Base-by-base conservation (phyloP, 177 flowering plant genomes). In the Vitis hybrid region DNA sequence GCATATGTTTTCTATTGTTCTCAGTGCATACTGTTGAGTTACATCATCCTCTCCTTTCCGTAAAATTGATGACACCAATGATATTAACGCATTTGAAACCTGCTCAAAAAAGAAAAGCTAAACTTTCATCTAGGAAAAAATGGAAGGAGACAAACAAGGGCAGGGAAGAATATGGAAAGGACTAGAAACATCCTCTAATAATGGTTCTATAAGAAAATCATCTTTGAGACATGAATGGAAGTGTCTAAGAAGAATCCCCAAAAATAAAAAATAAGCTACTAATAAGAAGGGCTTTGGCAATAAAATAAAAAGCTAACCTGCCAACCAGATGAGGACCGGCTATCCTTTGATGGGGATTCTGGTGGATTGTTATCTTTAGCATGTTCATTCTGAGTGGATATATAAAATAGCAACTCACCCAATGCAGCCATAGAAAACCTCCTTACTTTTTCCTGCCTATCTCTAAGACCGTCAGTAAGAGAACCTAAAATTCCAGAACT, bases 381-480 rank as follows among this genome's bases (percentile, higher is more conserved):
- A 10, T 87, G 84, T 72, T 91, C 95, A 83, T 76, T 84, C 77
- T 89, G 97, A 76, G 98, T 92, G 67, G 99, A 89, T 70, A 96
- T 88, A 72, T 96, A 96, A 77, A 96, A 96, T 31, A 93, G 79
- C 81, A 96, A 75, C 74, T 96, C 99, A 71, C 98, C 99, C 78
- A 93, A 73, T 73, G 99, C 99, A 76, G 97, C 99, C 99, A 96
- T 92, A n/a, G 97, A 88, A 79, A 90, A 92, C 78, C 99, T 82
- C 83, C 99, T 86, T 3, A 92, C 97, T 76, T 96, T 96, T 68
- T 93, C 99, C 74, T 90, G 99, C 69, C 80, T 85, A 82, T 96
- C 98, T 74, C 97, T 86, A 6, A 96, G 90, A 50, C 97, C 91
- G 81, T 96, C 92, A 59, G 94, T 86, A 63, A 96, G 81, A 68